Evolutionary conservation across 768 basidiomycete genomes (phyloP).

Genomic region (Tulasnella sp.): DNA sequence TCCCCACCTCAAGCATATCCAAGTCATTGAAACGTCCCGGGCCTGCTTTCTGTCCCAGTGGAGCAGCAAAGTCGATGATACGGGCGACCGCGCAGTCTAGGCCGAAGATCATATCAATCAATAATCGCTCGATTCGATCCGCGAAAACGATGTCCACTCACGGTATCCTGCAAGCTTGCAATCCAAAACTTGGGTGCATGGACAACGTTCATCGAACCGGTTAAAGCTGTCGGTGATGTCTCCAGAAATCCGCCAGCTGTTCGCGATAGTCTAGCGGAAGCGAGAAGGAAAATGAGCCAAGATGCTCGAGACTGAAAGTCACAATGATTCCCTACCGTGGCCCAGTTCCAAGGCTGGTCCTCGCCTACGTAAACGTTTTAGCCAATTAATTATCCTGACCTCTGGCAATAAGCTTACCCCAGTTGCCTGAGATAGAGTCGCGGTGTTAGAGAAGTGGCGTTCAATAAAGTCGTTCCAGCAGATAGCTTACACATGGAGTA

Average conservation of each 20-base stretch:
- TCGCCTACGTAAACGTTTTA: slow-evolving; percentile 12
- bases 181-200: slow-evolving; percentile 27
- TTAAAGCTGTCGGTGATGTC: slow-evolving; percentile 35
- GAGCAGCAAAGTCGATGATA: slow-evolving; percentile 42
- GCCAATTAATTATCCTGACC: not conserved
- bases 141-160: slow-evolving; percentile 14
- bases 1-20: slow-evolving; percentile 33
- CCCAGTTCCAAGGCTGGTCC: slow-evolving; percentile 37
- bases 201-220: slow-evolving; percentile 29
- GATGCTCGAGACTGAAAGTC: not conserved
- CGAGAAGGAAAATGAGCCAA: not conserved
- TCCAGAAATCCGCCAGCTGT: slow-evolving; percentile 38
- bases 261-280: slow-evolving; percentile 27
- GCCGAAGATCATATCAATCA: not conserved
- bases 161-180: slow-evolving; percentile 31
- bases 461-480: not conserved
- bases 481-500: slow-evolving; percentile 42
- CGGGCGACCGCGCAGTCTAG: slow-evolving; percentile 34
- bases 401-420: not conserved
- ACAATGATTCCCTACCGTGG: slow-evolving; percentile 15
- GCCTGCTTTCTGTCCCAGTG: slow-evolving; percentile 37
- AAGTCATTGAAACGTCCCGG: slow-evolving; percentile 40
- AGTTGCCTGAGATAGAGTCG: not conserved
- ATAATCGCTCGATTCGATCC: not conserved
- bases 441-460: not conserved